These are phyloP conservation scores for Euphorbia schlechtendalii DNA, from an alignment of 441 rosid species.

Conservation along the genomic window DNA sequence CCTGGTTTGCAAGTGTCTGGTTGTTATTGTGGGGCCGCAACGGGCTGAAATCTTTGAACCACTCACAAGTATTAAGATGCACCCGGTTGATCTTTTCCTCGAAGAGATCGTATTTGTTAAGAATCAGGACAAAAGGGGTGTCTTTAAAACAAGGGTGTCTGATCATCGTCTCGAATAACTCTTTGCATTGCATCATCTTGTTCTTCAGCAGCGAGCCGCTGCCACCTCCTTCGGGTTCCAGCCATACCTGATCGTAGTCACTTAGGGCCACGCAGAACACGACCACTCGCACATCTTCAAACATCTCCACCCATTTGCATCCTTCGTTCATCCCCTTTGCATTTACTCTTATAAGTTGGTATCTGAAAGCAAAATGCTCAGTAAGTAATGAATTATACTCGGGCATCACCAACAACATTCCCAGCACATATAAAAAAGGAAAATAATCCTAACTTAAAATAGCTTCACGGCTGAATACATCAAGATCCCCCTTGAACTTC, in stretches of 20 bases:
- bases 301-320: slow-evolving; percentile 99
- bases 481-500: no score
- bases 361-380: slow-evolving; percentile 35
- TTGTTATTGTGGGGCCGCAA: slow-evolving; percentile 56
- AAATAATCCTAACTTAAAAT: no score
- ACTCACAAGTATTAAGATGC: slow-evolving; percentile 61
- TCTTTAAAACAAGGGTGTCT: slow-evolving; percentile 89
- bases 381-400: no score
- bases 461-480: no score
- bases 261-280: slow-evolving; percentile 81
- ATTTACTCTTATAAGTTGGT: slow-evolving; percentile 80
- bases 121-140: slow-evolving; percentile 69
- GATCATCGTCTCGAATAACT: slow-evolving; percentile 72
- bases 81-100: slow-evolving; percentile 74
- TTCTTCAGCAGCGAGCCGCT: slow-evolving; percentile 56
- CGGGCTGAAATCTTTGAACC: slow-evolving; percentile 89
- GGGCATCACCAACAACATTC: not conserved
- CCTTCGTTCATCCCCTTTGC: slow-evolving; percentile 95
- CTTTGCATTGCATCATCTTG: slow-evolving; percentile 91
- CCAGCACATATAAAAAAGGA: no score
- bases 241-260: slow-evolving; percentile 73
- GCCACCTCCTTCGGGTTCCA: slow-evolving; percentile 41
- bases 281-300: slow-evolving; percentile 83
- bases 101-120: slow-evolving; percentile 89
- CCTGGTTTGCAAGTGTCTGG: slow-evolving; percentile 83